These are phyloP conservation scores for Termitomyces bulborhizus DNA, from an alignment of 768 basidiomycete species.

Conservation along the genomic window DNA sequence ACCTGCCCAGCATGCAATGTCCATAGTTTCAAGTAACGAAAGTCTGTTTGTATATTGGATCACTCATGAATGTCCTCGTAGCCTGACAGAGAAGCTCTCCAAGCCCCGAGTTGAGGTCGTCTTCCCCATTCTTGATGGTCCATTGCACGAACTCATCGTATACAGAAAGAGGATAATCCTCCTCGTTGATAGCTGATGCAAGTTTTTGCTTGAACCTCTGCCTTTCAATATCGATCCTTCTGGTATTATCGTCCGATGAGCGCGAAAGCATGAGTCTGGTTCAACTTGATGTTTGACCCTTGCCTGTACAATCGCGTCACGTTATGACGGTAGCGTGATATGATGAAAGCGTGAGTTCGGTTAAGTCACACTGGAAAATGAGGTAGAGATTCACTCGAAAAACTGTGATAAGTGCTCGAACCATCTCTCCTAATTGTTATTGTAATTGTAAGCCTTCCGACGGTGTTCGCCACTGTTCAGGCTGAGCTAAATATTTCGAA, in stretches of 20 bases:
- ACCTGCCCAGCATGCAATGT: constrained; percentile 77
- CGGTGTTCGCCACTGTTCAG: too few relatives aligned
- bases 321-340: background rate
- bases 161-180: constrained; percentile 81
- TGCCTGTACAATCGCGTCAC: constrained; percentile 16
- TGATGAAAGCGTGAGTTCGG: too few relatives aligned
- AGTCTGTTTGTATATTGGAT: constrained; percentile 82
- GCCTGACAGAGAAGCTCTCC: constrained; percentile 79
- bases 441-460: too few relatives aligned
- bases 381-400: too few relatives aligned
- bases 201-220: constrained; percentile 34
- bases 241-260: constrained; percentile 12
- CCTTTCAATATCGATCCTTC: constrained; percentile 25
- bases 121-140: constrained; percentile 70
- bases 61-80: constrained; percentile 74
- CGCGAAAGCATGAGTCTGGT: constrained; percentile 13
- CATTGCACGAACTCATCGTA: constrained; percentile 88
- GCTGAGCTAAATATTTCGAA: too few relatives aligned
- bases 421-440: too few relatives aligned
- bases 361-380: too few relatives aligned
- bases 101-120: constrained; percentile 65
- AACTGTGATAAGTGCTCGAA: too few relatives aligned
- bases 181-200: constrained; percentile 53
- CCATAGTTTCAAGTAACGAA: constrained; percentile 92
- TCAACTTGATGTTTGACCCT: constrained; percentile 7